These are phyloP conservation scores for Sarcodon sp. DNA, from an alignment of 768 basidiomycete genomes.

Conservation along the genomic window DNA sequence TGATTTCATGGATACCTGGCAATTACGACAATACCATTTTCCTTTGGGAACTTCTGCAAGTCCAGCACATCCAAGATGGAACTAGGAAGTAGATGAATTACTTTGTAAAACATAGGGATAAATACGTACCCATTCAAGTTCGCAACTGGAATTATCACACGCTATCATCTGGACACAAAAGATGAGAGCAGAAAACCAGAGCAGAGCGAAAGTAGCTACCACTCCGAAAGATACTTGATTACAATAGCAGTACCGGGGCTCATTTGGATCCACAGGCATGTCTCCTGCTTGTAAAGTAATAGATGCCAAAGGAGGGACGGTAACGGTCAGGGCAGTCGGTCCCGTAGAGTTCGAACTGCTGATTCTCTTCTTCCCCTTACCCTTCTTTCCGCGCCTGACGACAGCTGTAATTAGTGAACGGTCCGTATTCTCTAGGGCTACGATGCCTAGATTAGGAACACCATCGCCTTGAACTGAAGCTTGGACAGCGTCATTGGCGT, in stretches of 20 bases:
- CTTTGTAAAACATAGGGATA: neutral
- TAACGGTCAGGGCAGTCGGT: constrained; percentile 18
- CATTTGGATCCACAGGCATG: constrained; percentile 17
- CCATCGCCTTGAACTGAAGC: neutral
- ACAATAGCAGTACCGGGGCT: constrained; percentile 72
- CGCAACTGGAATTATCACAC: constrained; percentile 64
- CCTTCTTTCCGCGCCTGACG: constrained; percentile 13
- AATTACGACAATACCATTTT: constrained; percentile 67
- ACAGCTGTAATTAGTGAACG: constrained; percentile 5
- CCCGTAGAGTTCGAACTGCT: neutral
- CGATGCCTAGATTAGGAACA: neutral
- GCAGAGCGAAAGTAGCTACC: constrained; percentile 20
- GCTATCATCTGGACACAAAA: constrained; percentile 58
- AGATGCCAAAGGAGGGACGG: constrained; percentile 19
- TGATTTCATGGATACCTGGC: constrained; percentile 15
- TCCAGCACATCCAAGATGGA: constrained; percentile 59
- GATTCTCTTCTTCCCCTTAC: constrained; percentile 7
- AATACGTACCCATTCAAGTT: constrained; percentile 69
- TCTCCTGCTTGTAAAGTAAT: constrained; percentile 4
- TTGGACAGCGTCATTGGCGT: constrained; percentile 7
- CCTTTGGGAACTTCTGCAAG: constrained; percentile 42
- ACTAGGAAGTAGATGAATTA: constrained; percentile 27
- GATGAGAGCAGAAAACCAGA: neutral
- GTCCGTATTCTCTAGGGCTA: neutral
- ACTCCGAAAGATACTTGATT: constrained; percentile 70